Evolutionary conservation across 176 grass and related monocot species (phyloP), one percentile per base, ranked within the genome.

Genomic region (Oropetium thomaeum): DNA sequence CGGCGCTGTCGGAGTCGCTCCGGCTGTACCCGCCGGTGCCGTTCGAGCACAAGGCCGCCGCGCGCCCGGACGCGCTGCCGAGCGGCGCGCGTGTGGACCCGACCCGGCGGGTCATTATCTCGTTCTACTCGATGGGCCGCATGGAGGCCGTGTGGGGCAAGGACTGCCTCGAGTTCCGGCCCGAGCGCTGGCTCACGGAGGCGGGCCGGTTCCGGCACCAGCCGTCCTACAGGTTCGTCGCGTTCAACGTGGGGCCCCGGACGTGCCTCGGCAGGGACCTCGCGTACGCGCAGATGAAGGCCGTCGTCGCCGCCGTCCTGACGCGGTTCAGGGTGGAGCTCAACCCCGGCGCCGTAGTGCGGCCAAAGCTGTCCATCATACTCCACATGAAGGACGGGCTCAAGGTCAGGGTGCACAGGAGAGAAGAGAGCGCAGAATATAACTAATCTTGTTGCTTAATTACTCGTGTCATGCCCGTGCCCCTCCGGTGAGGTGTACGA

Each of bases 111-210:
- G 75, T 97, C 33, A 61, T 97, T 49, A 65, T 97, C 66, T 80
- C 76, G 0, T 20, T 93, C 55, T 93, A 93, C 75, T 87, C 93
- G 2, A 97, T 90, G 93, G 93, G 85, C 1, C 66, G 93, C n/a
- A 84, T 90, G 93, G 93, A 90, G 80, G 42, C 72, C 32, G 82
- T 97, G 44, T 97, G 93, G 93, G 93, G 93, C 8, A 73, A 93
- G 58, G 93, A 93, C 57, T 93, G 87, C 88, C 29, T 79, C 73
- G 90, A 93, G 87, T 97, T 89, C 76, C 73, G 76, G 33, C 90
- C 93, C 16, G 90, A 90, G 88, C 67, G 93, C 44, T 97, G 93
- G 93, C 84, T 97, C 32, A 51, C 61, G 17, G 76, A 49, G 44
- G 79, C 49, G 26, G 87, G 90, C 32, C 72, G 75, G 64, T 30